phyloP scores from a whole-genome alignment of 164 flowering plant species.

The Cinnamomum micranthum region DNA sequence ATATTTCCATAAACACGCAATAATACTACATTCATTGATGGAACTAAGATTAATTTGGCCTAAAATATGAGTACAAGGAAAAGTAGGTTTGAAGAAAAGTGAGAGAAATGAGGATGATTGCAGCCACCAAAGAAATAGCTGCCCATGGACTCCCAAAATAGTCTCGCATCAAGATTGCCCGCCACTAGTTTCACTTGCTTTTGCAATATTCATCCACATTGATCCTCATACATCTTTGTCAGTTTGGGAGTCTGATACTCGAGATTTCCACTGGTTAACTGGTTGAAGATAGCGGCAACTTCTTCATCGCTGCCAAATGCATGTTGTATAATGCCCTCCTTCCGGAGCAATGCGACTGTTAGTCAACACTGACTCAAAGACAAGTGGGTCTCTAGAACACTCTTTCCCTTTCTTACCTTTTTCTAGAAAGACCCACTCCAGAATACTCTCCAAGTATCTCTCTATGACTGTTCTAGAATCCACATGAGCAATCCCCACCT shows the following conservation, averaged over 20 bases:
- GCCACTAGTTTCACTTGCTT: neutral
- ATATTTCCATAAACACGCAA: too few relatives aligned
- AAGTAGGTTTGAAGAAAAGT: conserved; percentile 4
- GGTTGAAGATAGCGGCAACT: conserved; percentile 1
- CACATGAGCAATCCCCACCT: too few relatives aligned
- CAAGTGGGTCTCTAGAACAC: too few relatives aligned
- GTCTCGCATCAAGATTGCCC: conserved; percentile 6
- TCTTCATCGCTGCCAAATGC: conserved; percentile 4
- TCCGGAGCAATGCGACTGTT: neutral
- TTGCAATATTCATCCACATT: conserved; percentile 2
- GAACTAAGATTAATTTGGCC: neutral
- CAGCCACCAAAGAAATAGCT: conserved; percentile 1
- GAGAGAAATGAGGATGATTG: conserved; percentile 7
- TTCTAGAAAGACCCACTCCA: too few relatives aligned
- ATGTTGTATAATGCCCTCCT: neutral
- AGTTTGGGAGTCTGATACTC: neutral
- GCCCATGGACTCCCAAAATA: conserved; percentile 16
- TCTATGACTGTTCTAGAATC: too few relatives aligned
- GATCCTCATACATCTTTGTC: neutral
- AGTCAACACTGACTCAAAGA: too few relatives aligned
- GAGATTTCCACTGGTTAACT: conserved; percentile 3
- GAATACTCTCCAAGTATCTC: too few relatives aligned
- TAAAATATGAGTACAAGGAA: neutral
- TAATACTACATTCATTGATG: too few relatives aligned
- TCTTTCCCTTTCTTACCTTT: too few relatives aligned